phyloP scores from a whole-genome alignment of 331 rosid genomes.

The Erythrophleum ivorense region DNA sequence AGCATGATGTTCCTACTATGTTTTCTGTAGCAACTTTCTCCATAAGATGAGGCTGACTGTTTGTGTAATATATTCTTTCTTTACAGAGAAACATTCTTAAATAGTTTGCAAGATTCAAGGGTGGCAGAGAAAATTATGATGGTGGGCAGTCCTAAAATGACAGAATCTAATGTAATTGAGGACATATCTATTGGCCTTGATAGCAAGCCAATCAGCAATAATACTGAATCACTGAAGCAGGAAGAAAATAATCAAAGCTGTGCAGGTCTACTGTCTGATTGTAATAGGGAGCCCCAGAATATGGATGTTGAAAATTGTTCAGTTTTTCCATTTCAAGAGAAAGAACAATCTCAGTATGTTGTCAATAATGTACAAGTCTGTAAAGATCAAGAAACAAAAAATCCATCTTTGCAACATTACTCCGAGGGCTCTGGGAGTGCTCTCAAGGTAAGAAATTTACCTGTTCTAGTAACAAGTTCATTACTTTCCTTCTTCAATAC shows the following conservation, averaged over 20 bases:
- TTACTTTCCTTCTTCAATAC: background rate
- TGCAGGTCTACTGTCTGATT: constrained; percentile 20
- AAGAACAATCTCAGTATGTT: constrained; percentile 37
- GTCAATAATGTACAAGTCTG: constrained; percentile 37
- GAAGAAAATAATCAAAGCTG: constrained; percentile 40
- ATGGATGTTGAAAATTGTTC: constrained; percentile 41
- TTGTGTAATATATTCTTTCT: constrained; percentile 19
- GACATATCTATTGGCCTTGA: constrained; percentile 30
- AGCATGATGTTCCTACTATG: constrained; percentile 14
- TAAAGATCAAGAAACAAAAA: constrained; percentile 40
- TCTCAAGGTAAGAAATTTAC: constrained; percentile 43
- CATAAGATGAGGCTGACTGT: constrained; percentile 14
- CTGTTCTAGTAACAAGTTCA: constrained; percentile 28
- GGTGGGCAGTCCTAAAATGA: constrained; percentile 40
- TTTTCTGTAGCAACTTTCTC: constrained; percentile 24
- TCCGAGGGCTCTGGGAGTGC: constrained; percentile 51
- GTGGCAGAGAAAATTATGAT: constrained; percentile 38
- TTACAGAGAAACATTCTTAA: constrained; percentile 49
- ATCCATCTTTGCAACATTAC: constrained; percentile 35
- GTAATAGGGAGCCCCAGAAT: constrained; percentile 34
- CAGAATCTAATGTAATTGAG: constrained; percentile 37
- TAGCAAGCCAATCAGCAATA: constrained; percentile 27
- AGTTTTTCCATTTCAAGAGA: constrained; percentile 36
- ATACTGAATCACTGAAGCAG: constrained; percentile 36
- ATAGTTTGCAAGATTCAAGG: constrained; percentile 46